Conservation (phyloP, 2,329 filamentous ascomycete genomes). For the Lasiodiplodia gonubiensis region DNA sequence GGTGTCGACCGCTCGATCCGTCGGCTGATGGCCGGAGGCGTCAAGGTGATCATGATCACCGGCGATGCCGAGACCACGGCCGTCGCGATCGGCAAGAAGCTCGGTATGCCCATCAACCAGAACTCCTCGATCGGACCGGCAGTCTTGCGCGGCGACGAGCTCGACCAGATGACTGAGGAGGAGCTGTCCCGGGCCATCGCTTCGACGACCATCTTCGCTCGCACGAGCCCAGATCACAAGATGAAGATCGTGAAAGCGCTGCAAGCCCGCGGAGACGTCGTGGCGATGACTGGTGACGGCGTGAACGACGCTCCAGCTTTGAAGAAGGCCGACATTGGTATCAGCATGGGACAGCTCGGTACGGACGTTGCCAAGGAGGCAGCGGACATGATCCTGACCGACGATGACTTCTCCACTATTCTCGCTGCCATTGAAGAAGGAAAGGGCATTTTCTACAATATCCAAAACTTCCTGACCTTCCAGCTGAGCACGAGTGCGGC, state of each 20-base stretch:
- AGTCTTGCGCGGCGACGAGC: constrained; percentile 85
- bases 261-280: constrained; percentile 91
- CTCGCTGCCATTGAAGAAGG: constrained; percentile 96
- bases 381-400: constrained; percentile 89
- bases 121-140: constrained; percentile 65
- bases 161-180: constrained; percentile 88
- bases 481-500: constrained; percentile 97
- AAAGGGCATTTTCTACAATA: constrained; percentile 99
- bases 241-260: constrained; percentile 94
- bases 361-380: constrained; percentile 98
- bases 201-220: constrained; percentile 91
- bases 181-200: constrained; percentile 85
- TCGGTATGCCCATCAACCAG: constrained; percentile 87
- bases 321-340: constrained; percentile 97
- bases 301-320: constrained; percentile 97
- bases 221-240: constrained; percentile 97
- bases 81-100: constrained; percentile 87
- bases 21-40: constrained; percentile 88
- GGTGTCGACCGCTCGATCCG: constrained; percentile 89
- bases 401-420: constrained; percentile 90
- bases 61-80: constrained; percentile 95
- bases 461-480: constrained; percentile 98
- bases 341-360: constrained; percentile 92
- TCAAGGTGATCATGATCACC: constrained; percentile 99
- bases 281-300: constrained; percentile 98